phyloP scores from a whole-genome alignment of 148 eudicot species.

The Suaeda aralocaspica region DNA sequence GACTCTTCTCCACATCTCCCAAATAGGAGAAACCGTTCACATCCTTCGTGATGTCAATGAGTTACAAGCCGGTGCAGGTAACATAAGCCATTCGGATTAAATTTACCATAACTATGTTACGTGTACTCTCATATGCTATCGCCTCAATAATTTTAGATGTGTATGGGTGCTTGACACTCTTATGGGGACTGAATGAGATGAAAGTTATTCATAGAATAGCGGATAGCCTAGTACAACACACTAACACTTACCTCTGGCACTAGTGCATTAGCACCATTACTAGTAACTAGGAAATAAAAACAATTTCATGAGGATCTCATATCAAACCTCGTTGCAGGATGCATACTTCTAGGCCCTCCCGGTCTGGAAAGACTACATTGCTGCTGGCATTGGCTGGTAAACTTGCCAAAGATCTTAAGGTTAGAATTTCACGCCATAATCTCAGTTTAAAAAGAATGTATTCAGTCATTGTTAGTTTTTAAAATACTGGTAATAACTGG shows the following conservation, averaged over 20 bases:
- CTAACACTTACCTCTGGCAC: neutral
- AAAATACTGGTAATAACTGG: neutral
- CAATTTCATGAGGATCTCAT: neutral
- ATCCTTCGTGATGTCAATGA: constrained; percentile 73
- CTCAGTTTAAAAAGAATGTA: neutral
- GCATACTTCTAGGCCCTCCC: constrained; percentile 83
- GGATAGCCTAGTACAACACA: neutral
- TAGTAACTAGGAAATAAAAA: neutral
- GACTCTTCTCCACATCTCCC: constrained; percentile 69
- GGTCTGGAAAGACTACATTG: constrained; percentile 85
- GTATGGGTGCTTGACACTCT: no score
- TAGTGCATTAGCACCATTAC: no score
- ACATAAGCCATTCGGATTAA: constrained; percentile 2
- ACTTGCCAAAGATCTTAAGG: constrained; percentile 59
- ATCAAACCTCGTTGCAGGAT: constrained; percentile 35
- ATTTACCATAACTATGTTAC: neutral
- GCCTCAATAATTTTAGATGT: neutral
- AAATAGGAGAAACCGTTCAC: constrained; percentile 54
- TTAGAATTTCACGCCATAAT: neutral
- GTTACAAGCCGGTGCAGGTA: constrained; percentile 86
- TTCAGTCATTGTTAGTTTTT: neutral
- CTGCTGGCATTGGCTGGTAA: constrained; percentile 80
- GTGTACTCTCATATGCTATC: neutral
- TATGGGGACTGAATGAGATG: no score
- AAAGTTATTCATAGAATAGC: no score